Evolutionary conservation across 2,329 filamentous ascomycete genomes (phyloP), one percentile per base, ranked within the genome.

Genomic region (Xylariaceae sp.): DNA sequence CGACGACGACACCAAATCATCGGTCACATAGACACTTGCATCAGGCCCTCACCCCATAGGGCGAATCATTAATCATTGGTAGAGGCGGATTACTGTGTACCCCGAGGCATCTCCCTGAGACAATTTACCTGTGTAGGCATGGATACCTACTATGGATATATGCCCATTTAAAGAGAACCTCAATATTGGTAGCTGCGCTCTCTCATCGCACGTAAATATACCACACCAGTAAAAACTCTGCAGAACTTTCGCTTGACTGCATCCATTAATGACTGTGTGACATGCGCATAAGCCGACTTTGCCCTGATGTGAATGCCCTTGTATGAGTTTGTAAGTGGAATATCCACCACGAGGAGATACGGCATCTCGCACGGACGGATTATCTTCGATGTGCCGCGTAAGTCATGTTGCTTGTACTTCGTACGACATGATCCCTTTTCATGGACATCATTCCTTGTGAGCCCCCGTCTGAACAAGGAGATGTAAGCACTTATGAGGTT

Each of bases 21-120:
- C 49, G 39, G 58, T 58, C 49, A 42, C 34, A 49, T 47, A 61
- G 56, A 60, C 56, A 55, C 60, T 58, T 56, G 54, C 59, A 63
- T 61, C 49, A 35, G 55, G 60, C 58, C 56, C 61, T 61, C 55
- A 39, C 59, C 55, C 45, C 37, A 37, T 55, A 57, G 56, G 58
- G 60, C 55, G 54, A 58, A 57, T 64, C 58, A 58, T 65, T 64
- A 59, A 63, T 64, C 64, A 52, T 59, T 67, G 64, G 67, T 65
- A 64, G 64, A 68, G 64, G 64, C 59, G 58, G 53, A 60, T 64
- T 66, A 60, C 58, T 67, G 58, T 61, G 63, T 62, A 63, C 58
- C 23, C 52, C 50, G 37, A 49, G 61, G 61, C 59, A 54, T 55
- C 44, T 13, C 11, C 44, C 53, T 6, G 48, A 56, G 54, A 59